Conservation (phyloP, 2,329 filamentous ascomycete genomes). For the Cordyceps cicadae region DNA sequence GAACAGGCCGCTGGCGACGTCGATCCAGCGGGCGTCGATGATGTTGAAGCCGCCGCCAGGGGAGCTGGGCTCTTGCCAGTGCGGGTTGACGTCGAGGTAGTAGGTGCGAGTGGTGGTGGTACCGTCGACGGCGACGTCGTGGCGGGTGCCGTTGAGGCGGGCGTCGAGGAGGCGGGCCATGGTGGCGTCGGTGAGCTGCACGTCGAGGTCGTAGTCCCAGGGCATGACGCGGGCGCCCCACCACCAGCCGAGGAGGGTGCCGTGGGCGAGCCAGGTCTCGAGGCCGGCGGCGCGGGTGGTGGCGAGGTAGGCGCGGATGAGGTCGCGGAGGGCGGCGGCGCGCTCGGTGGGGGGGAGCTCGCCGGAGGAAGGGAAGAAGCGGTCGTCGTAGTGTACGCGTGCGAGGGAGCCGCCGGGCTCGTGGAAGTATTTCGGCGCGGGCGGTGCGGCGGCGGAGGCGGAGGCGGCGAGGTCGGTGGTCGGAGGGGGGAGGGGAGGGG, state of each 20-base stretch:
- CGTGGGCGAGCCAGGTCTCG: conserved; percentile 83
- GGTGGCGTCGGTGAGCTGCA: conserved; percentile 63
- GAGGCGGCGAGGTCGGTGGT: neutral
- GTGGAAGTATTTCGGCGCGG: conserved; percentile 50
- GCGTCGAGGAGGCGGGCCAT: conserved; percentile 58
- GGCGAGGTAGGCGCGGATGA: conserved; percentile 66
- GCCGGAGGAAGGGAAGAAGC: conserved; percentile 60
- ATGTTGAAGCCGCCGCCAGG: conserved; percentile 68
- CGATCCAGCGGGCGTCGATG: conserved; percentile 80
- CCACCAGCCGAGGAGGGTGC: conserved; percentile 80
- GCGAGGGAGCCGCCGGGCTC: conserved; percentile 53
- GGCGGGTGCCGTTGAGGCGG: conserved; percentile 59
- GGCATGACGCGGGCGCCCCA: conserved; percentile 74
- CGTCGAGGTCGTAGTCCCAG: conserved; percentile 80
- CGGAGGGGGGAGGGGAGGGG: neutral
- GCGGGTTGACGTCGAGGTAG: conserved; percentile 70
- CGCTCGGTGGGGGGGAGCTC: conserved; percentile 60
- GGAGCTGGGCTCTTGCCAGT: conserved; percentile 50
- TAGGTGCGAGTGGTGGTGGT: conserved; percentile 40
- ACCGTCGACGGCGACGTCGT: conserved; percentile 36
- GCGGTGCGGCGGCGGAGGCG: neutral
- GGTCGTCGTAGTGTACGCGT: conserved; percentile 64
- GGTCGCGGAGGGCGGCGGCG: conserved; percentile 55
- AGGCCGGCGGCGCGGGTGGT: conserved; percentile 56
- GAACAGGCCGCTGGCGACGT: conserved; percentile 66